phyloP scores from a whole-genome alignment of 371 early-diverging fungal genomes.

The Lichtheimia hyalospora region DNA sequence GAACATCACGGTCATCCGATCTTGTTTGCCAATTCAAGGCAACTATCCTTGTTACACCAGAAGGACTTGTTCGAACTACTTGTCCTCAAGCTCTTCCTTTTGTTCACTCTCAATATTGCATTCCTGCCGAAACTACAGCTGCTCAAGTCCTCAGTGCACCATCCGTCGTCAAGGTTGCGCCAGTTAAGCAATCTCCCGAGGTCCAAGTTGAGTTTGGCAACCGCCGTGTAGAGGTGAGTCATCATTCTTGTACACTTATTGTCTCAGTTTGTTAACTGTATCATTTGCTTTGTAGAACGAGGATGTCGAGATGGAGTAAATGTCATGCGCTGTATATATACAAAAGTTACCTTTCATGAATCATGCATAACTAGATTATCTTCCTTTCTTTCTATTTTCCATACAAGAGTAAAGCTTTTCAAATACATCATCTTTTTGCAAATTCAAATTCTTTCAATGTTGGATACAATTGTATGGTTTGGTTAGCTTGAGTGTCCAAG shows the following conservation, averaged over 20 bases:
- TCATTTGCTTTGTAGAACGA: slow-evolving; percentile 18
- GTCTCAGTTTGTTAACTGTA: not conserved
- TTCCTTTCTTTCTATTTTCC: not conserved
- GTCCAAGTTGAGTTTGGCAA: slow-evolving; percentile 37
- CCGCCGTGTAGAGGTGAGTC: slow-evolving; percentile 33
- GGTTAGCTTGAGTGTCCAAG: not conserved
- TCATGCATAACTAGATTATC: slow-evolving; percentile 1
- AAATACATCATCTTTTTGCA: too few relatives aligned
- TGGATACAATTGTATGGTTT: not conserved
- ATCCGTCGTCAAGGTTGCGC: slow-evolving; percentile 6
- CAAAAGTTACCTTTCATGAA: not conserved
- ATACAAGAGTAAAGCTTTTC: too few relatives aligned
- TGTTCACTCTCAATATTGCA: slow-evolving; percentile 69
- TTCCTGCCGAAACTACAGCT: slow-evolving; percentile 49
- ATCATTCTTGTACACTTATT: not conserved
- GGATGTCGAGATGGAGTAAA: slow-evolving; percentile 35
- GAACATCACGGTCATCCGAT: slow-evolving; percentile 56
- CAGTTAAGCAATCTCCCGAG: slow-evolving; percentile 6
- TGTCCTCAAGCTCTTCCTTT: slow-evolving; percentile 59
- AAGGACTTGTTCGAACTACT: slow-evolving; percentile 76
- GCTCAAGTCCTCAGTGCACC: slow-evolving; percentile 30
- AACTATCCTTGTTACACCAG: slow-evolving; percentile 79
- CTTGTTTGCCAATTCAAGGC: slow-evolving; percentile 85
- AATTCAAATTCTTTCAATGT: not conserved
- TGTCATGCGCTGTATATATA: not conserved